phyloP scores from a whole-genome alignment of 345 rosid genomes.

The Durio zibethinus region DNA sequence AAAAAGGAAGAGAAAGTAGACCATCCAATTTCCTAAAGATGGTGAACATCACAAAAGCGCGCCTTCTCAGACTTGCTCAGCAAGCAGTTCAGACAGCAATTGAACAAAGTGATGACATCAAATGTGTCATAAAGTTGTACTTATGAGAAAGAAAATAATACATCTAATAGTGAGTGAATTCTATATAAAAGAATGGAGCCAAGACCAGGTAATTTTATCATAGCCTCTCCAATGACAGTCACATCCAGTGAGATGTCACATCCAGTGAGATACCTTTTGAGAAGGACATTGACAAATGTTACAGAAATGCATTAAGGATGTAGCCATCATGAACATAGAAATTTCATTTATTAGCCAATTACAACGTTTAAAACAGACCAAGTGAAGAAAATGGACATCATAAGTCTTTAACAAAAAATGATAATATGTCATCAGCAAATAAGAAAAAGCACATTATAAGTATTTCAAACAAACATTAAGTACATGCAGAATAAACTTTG shows the following conservation, averaged over 20 bases:
- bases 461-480: background rate
- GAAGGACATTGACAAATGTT: background rate
- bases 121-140: background rate
- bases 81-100: background rate
- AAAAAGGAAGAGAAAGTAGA: background rate
- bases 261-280: background rate
- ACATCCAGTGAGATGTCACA: background rate
- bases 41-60: background rate
- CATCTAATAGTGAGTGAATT: background rate
- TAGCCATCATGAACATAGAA: background rate
- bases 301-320: background rate
- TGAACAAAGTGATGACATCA: background rate
- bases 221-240: background rate
- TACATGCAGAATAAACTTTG: background rate
- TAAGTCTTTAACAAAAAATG: background rate
- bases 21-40: background rate
- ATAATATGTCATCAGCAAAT: background rate
- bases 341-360: background rate
- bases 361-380: background rate
- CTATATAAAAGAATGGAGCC: background rate
- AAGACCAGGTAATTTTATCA: background rate
- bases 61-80: background rate
- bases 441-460: background rate
- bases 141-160: background rate
- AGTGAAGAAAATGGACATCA: background rate